A percentile compares a stretch with the other conserved stretches of the same genome.
phyloP scores from a whole-genome alignment of 371 early-diverging fungal species.

The Fennellomyces sp. region DNA sequence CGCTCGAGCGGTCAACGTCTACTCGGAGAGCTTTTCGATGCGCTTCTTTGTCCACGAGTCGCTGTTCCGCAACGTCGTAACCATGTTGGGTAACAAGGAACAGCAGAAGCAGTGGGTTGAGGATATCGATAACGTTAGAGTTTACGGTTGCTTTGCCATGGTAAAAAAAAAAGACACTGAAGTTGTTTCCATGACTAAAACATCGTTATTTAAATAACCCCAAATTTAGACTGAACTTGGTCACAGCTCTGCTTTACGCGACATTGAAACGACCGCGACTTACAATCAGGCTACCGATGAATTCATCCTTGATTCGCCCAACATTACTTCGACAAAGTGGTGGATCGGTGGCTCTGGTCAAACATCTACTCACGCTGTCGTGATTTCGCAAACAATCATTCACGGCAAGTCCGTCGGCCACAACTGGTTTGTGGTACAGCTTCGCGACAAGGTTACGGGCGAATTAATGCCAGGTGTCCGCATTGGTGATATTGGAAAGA shows the following conservation, averaged over 20 bases:
- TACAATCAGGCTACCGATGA: conserved; percentile 76
- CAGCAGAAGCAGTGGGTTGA: conserved; percentile 60
- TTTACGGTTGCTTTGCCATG: conserved; percentile 76
- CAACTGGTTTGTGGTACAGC: conserved; percentile 86
- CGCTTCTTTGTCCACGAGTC: conserved; percentile 67
- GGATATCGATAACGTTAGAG: conserved; percentile 52
- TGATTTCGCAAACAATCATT: conserved; percentile 67
- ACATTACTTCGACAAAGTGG: conserved; percentile 89
- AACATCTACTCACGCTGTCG: conserved; percentile 75
- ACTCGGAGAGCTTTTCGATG: conserved; percentile 67
- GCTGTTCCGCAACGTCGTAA: conserved; percentile 60
- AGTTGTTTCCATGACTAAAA: too few relatives aligned
- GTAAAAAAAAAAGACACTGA: conserved; percentile 37
- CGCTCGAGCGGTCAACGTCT: conserved; percentile 30
- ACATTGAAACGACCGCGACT: conserved; percentile 89
- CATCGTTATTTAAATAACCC: too few relatives aligned
- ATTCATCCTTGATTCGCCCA: conserved; percentile 85
- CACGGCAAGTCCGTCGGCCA: conserved; percentile 72
- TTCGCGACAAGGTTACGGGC: conserved; percentile 78
- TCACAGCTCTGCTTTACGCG: conserved; percentile 84
- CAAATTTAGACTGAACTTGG: conserved; percentile 58
- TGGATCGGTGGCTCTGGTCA: conserved; percentile 92
- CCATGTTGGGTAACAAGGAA: conserved; percentile 62
- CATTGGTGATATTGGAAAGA: conserved; percentile 87
- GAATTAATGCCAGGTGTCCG: conserved; percentile 74